A percentile compares a stretch with the other conserved stretches of the same genome.
Evolutionary conservation across 2,329 filamentous ascomycete species (phyloP).

Genomic region (Xylariaceae sp.): DNA sequence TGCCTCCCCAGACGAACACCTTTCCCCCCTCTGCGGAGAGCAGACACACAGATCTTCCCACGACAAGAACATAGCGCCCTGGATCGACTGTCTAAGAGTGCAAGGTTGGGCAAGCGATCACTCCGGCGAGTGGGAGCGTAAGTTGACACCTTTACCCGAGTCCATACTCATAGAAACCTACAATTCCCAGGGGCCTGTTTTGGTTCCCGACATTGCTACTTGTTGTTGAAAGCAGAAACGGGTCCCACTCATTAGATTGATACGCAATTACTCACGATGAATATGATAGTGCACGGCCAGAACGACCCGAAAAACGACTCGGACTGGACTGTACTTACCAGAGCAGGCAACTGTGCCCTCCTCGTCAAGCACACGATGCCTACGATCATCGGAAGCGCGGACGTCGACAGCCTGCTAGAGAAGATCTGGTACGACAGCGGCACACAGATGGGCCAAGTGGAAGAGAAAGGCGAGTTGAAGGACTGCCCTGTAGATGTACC

Average conservation of each 20-base stretch:
- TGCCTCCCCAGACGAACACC: neutral
- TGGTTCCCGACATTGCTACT: too few species aligned
- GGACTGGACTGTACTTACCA: conserved; percentile 20
- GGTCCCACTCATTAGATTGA: neutral
- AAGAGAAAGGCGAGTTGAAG: conserved; percentile 14
- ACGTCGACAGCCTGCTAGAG: conserved; percentile 21
- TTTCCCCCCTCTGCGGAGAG: neutral
- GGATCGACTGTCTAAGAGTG: conserved; percentile 20
- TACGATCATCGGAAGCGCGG: conserved; percentile 19
- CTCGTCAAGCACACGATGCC: conserved; percentile 16
- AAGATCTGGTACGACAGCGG: conserved; percentile 6
- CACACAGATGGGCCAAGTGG: conserved; percentile 5
- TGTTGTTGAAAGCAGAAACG: too few species aligned
- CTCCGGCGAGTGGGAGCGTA: conserved; percentile 18
- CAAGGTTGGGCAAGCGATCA: conserved; percentile 13
- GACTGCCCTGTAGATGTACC: conserved; percentile 7
- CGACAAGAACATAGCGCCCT: conserved; percentile 5
- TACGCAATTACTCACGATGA: neutral
- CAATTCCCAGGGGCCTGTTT: too few species aligned
- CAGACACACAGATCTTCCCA: neutral
- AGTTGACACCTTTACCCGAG: neutral
- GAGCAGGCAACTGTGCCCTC: conserved; percentile 11
- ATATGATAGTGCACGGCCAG: neutral
- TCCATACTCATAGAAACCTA: neutral
- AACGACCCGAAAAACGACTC: conserved; percentile 4